Percentiles rank a stretch among this genome's conserved stretches.
phyloP scores from a whole-genome alignment of 306 rosid genomes.

The Quercus aquifolioides region DNA sequence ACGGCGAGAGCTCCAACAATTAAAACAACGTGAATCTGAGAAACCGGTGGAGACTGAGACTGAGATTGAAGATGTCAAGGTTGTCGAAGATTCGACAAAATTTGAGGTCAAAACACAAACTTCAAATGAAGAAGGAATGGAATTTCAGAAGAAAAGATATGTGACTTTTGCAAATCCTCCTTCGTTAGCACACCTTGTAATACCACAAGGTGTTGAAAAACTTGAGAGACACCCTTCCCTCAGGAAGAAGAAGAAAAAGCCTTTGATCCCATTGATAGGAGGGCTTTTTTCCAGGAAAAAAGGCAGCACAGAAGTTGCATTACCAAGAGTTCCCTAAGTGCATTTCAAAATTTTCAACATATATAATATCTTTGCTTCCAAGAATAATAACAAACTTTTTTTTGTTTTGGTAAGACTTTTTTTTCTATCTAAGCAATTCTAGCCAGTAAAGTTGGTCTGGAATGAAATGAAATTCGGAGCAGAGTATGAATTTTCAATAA shows the following conservation, averaged over 20 bases:
- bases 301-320: conserved; percentile 30
- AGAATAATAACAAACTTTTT: conserved; percentile 20
- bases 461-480: not conserved
- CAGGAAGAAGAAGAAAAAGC: conserved; percentile 66
- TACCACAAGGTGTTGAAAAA: conserved; percentile 49
- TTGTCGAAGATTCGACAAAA: conserved; percentile 43
- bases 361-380: conserved; percentile 1
- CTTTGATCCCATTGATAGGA: conserved; percentile 59
- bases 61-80: conserved; percentile 60
- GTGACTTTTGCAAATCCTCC: conserved; percentile 86
- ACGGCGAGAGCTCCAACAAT: conserved; percentile 51
- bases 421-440: not conserved
- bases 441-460: not conserved
- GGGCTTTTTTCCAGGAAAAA: conserved; percentile 74
- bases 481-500: not conserved
- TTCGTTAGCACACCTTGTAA: conserved; percentile 35
- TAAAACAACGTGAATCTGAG: conserved; percentile 45
- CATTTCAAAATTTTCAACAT: not conserved
- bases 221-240: conserved; percentile 73
- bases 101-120: conserved; percentile 30
- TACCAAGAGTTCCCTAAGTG: conserved; percentile 19
- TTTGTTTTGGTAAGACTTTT: not conserved
- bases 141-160: conserved; percentile 84
- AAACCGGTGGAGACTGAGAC: conserved; percentile 40
- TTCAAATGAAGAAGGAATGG: conserved; percentile 33